Evolutionary conservation across 768 basidiomycete species (phyloP).

Genomic region (Leccinum imitatum): DNA sequence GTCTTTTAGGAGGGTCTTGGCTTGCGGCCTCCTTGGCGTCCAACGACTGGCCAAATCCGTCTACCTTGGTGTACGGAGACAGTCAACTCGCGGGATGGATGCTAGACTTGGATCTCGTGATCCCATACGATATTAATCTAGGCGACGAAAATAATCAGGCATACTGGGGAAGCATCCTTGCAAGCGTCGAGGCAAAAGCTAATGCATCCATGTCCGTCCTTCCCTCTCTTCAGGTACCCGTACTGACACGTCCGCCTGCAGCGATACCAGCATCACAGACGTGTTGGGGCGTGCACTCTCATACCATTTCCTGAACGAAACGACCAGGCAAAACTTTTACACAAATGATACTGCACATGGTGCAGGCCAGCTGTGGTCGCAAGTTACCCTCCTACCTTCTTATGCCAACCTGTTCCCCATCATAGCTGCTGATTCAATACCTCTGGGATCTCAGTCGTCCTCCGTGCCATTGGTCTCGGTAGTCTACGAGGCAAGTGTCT

Average conservation of each 20-base stretch:
- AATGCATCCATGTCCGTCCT: constrained; percentile 48
- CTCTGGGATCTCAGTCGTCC: constrained; percentile 43
- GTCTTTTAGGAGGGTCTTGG: constrained; percentile 60
- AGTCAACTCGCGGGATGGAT: constrained; percentile 52
- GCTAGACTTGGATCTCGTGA: constrained; percentile 54
- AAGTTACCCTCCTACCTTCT: constrained; percentile 48
- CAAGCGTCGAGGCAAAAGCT: constrained; percentile 58
- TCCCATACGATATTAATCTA: constrained; percentile 50
- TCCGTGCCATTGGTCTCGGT: constrained; percentile 39
- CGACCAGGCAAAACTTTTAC: constrained; percentile 57
- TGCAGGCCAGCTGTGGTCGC: constrained; percentile 71
- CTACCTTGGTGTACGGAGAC: constrained; percentile 61
- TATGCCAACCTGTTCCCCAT: constrained; percentile 71
- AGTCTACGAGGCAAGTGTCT: constrained; percentile 55
- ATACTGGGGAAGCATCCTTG: constrained; percentile 54
- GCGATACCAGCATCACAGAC: constrained; percentile 66
- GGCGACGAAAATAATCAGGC: constrained; percentile 47
- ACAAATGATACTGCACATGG: constrained; percentile 59
- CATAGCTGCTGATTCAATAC: constrained; percentile 55
- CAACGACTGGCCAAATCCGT: constrained; percentile 60
- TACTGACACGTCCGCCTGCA: constrained; percentile 20
- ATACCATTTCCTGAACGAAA: constrained; percentile 74
- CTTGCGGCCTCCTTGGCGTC: constrained; percentile 59
- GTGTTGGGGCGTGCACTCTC: constrained; percentile 63
- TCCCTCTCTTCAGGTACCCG: not conserved